Base-by-base conservation (phyloP, 2,329 filamentous ascomycete species). In the Calycina marina region DNA sequence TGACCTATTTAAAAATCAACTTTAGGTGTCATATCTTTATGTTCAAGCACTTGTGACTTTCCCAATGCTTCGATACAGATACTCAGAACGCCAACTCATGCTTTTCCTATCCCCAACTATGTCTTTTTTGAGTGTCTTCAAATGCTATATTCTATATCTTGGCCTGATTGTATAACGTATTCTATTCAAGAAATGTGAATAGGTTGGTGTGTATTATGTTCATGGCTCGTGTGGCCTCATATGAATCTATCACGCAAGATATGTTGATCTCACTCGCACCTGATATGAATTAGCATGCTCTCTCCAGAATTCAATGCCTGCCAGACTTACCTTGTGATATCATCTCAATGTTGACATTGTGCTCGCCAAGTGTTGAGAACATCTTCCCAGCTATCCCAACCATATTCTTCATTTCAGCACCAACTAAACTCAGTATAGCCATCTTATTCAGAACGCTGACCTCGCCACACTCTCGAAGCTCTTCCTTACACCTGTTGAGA, bases 261-360 rank as follows among this genome's bases (percentile, higher is more conserved):
- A 98, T 98, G 56, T 96, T 98, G 59, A 98, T 98, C 63, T 98
- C 90, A 54, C 86, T 94, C 15, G 90, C 90, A 49, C 86, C 85
- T 93, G 44, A 24, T 39, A 14, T 44, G 32, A 28, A 31, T n/a
- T 25, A 6, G 6, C 25, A 14, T 8, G 4, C 22, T 25, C 22
- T 4, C 6, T 24, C 16, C 4, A 15, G 14, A 17, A 17, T 4
- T 20, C 6, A 26, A 40, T 16, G 18, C 15, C 13, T 31, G 34
- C 13, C 20, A n/a, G 18, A 29, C 31, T 50, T 65, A 88, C 90
- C 90, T 62, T 98, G 90, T 14, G 84, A 93, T 45, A 98, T 98
- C 90, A 98, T 98, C 61, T 98, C 90, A 46, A 98, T 84, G 55
- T 98, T 98, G 52, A 98, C 77, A 47, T 82, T 81, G 54, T 93